Base-by-base conservation (phyloP, 371 early-diverging fungal genomes). In the Nematocida sp. region DNA sequence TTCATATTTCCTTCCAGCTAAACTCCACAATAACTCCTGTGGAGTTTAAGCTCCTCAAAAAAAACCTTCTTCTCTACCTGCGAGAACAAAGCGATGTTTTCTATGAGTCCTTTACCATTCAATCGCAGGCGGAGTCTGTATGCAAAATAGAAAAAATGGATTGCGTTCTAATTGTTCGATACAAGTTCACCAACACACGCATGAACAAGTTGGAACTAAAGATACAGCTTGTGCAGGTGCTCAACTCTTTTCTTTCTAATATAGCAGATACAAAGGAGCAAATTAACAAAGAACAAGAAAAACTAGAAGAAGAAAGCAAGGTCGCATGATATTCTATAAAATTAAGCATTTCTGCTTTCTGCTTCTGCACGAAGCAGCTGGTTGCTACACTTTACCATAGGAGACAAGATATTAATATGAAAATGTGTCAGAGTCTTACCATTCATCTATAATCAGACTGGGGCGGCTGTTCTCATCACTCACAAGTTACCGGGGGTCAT, bases 81-180 rank as follows among this genome's bases (percentile, higher is more conserved):
- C 35, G 65, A 26, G 16, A 33, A 47, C 66, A 75, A 20, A 60
- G 49, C 0, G 80, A 78, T 51, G 81, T 80, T 59, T 84, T 78
- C 71, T 69, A 77, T 42, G 81, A 81, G 18, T 64, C 69, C 1
- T 84, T 84, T 65, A 78, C 81, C 32, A 60, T 84, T 16, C 67
- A 80, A 54, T 59, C 78, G n/a, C 50, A 53, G 38, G 36, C 80
- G 33, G 80, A 79, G 55, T 32, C 60, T 11, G 25, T 38, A 18
- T 77, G 76, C 28, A 57, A 71, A 55, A 65, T 85, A 45, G 77
- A 81, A 64, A 54, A 16, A 23, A 59, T 80, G 0, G 65, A 79
- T 23, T 81, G 80, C 49, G 28, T 48, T 26, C 59, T 84, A 13
- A 57, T 83, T 32, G 55, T 80, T 5, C 69, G 77, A 54, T 80